phyloP scores from a whole-genome alignment of 805 yeast species.

The Saccharomycopsis sp. region DNA sequence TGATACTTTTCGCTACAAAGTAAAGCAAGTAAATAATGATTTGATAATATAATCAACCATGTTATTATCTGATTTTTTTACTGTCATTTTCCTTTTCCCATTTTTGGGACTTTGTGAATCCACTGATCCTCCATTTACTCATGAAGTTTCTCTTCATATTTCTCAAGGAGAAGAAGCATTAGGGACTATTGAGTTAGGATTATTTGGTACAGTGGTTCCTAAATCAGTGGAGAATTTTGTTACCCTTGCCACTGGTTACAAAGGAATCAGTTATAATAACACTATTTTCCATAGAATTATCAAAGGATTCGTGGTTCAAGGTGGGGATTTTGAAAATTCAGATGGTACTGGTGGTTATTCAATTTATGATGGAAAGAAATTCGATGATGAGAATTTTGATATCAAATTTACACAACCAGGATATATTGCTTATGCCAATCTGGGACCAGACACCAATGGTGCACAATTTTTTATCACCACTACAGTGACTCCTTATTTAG shows the following conservation, averaged over 20 bases:
- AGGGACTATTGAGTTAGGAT: constrained; percentile 44
- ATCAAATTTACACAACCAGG: constrained; percentile 62
- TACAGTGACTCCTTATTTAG: constrained; percentile 38
- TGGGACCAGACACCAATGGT: constrained; percentile 59
- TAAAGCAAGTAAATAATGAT: no score
- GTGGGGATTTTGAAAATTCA: constrained; percentile 67
- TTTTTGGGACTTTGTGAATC: neutral
- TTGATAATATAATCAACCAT: no score
- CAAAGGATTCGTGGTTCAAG: constrained; percentile 70
- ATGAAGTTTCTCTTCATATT: constrained; percentile 33
- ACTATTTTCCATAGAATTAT: constrained; percentile 69
- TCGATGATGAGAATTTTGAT: constrained; percentile 69
- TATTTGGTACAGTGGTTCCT: constrained; percentile 60
- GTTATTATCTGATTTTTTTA: neutral
- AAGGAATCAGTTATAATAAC: constrained; percentile 39
- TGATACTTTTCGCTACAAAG: no score
- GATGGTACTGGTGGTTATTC: constrained; percentile 73
- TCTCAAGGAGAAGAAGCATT: constrained; percentile 23
- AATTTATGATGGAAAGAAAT: constrained; percentile 61
- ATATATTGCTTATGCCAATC: constrained; percentile 61
- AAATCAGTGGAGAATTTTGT: constrained; percentile 52
- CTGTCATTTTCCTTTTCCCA: neutral
- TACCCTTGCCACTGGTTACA: constrained; percentile 32
- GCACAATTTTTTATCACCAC: constrained; percentile 66
- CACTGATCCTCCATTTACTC: constrained; percentile 39